Percentiles rank a stretch among this genome's conserved stretches.
Evolutionary conservation across 192 early-diverging fungal genomes (phyloP).

Genomic region (Linnemannia schmuckeri): DNA sequence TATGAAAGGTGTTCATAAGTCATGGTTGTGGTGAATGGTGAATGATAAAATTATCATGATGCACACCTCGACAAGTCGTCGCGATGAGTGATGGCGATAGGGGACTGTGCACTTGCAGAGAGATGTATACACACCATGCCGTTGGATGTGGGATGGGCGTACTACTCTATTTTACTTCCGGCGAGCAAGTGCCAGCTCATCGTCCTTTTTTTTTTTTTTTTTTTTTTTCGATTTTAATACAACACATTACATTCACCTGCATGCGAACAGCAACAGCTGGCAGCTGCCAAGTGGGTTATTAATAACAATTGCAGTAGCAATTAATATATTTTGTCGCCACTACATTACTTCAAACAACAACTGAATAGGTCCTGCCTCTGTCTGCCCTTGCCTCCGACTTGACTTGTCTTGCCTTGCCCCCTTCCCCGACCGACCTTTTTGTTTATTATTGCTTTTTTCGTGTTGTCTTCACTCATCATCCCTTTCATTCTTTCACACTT

Average conservation of each 20-base stretch:
- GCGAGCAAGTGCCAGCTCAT: slow-evolving; percentile 6
- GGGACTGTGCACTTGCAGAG: no score
- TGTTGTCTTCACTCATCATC: not conserved
- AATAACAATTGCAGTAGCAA: not conserved
- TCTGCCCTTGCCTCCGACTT: not conserved
- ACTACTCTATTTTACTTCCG: not conserved
- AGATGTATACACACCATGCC: no score
- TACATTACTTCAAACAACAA: not conserved
- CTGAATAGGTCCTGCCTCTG: not conserved
- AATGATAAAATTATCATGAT: not conserved
- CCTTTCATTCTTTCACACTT: not conserved
- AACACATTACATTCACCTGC: not conserved
- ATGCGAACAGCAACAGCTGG: not conserved
- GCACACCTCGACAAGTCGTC: no score
- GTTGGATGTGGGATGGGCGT: not conserved
- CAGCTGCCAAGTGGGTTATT: slow-evolving; percentile 1
- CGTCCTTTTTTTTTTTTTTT: not conserved
- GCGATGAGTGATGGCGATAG: no score
- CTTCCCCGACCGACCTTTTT: not conserved
- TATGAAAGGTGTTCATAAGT: not conserved
- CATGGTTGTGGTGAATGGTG: not conserved
- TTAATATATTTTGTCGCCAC: not conserved
- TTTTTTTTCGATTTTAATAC: not conserved
- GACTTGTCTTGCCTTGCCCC: not conserved
- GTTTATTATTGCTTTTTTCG: not conserved